These are phyloP conservation scores for Whalleya microplaca DNA, from an alignment of 2,329 filamentous ascomycete species.

Conservation along the genomic window DNA sequence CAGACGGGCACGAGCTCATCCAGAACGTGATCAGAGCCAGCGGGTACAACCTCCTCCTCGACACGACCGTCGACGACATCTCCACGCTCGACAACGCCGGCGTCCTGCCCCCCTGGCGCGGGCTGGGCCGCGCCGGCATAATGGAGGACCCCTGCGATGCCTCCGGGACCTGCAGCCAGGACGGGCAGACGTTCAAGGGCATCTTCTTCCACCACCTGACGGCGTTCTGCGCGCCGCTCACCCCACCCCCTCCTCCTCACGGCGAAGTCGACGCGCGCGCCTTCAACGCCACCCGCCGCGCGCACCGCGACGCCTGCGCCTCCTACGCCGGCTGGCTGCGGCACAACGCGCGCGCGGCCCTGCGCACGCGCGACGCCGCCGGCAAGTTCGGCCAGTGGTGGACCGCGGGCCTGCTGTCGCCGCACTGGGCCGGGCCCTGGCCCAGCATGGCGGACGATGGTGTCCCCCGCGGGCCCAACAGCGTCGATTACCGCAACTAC, in stretches of 20 bases:
- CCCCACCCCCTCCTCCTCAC: slow-evolving; percentile 38
- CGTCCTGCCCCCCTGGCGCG: slow-evolving; percentile 64
- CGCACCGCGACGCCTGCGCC: slow-evolving; percentile 65
- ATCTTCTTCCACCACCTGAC: slow-evolving; percentile 92
- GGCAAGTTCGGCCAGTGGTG: slow-evolving; percentile 90
- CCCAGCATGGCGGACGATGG: slow-evolving; percentile 42
- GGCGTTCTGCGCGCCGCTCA: slow-evolving; percentile 72
- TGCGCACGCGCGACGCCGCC: slow-evolving; percentile 66
- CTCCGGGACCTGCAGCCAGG: slow-evolving; percentile 73
- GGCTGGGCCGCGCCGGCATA: slow-evolving; percentile 77
- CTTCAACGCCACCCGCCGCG: slow-evolving; percentile 34
- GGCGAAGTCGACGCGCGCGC: slow-evolving; percentile 35
- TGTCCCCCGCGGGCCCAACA: slow-evolving; percentile 39
- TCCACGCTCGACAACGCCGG: slow-evolving; percentile 36
- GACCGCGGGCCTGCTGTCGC: slow-evolving; percentile 58
- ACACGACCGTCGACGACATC: slow-evolving; percentile 47
- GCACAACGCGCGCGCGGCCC: slow-evolving; percentile 76
- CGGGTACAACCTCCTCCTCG: slow-evolving; percentile 65
- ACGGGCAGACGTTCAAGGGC: slow-evolving; percentile 89
- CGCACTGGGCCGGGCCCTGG: slow-evolving; percentile 35
- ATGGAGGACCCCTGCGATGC: slow-evolving; percentile 86
- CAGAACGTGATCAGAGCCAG: slow-evolving; percentile 75
- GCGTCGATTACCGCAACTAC: slow-evolving; percentile 53
- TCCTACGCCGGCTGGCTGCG: slow-evolving; percentile 75
- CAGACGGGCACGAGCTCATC: slow-evolving; percentile 80